These are phyloP conservation scores for Chaetomium strumarium DNA, from an alignment of 2,329 filamentous ascomycete species.

Conservation along the genomic window DNA sequence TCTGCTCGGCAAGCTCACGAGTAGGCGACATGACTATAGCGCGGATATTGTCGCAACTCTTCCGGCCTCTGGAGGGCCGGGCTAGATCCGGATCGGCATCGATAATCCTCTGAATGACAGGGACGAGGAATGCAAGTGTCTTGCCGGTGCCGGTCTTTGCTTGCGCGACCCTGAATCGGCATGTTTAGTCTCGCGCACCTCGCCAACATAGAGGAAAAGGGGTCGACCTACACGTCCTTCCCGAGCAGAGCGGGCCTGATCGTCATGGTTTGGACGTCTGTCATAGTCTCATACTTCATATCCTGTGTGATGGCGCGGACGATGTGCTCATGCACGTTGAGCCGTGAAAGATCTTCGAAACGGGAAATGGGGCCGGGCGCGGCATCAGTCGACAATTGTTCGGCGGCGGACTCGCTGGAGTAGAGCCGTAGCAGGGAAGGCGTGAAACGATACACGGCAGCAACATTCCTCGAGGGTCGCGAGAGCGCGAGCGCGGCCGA, in stretches of 20 bases:
- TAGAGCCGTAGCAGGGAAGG: conserved; percentile 30
- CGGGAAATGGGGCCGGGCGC: conserved; percentile 29
- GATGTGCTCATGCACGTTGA: conserved; percentile 58
- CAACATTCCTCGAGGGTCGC: conserved; percentile 13
- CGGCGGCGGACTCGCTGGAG: conserved; percentile 34
- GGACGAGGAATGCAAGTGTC: conserved; percentile 87
- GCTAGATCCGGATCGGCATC: conserved; percentile 56
- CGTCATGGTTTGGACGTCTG: conserved; percentile 80
- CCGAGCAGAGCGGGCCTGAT: conserved; percentile 76
- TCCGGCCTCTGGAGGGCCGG: conserved; percentile 32
- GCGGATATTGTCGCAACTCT: conserved; percentile 54
- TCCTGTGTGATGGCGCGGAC: conserved; percentile 62
- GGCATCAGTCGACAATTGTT: conserved; percentile 10
- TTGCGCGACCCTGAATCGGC: conserved; percentile 65
- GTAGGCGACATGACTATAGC: conserved; percentile 73
- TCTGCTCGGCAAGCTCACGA: conserved; percentile 75
- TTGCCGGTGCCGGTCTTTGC: conserved; percentile 97
- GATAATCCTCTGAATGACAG: conserved; percentile 75
- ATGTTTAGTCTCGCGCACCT: conserved; percentile 15
- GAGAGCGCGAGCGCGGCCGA: conserved; percentile 26
- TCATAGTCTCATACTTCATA: conserved; percentile 82
- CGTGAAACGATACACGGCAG: conserved; percentile 11
- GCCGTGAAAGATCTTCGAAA: conserved; percentile 40
- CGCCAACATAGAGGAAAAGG: not conserved
- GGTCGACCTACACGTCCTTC: conserved; percentile 64